Conservation (phyloP, 768 basidiomycete genomes). For the Chlorophyllum brunneum region DNA sequence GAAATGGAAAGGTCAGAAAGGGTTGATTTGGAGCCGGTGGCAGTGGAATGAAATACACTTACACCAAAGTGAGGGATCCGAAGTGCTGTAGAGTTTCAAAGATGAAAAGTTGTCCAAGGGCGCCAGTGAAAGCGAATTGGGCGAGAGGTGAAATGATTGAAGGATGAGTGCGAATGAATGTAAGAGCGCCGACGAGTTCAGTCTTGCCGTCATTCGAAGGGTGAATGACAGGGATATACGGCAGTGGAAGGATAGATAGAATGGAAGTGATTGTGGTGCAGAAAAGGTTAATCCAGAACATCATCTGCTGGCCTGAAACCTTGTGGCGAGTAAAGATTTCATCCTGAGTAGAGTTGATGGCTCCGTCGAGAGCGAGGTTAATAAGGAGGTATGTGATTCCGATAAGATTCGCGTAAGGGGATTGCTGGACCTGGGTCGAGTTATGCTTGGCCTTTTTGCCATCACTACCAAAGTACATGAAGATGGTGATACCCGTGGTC, state of each 20-base stretch:
- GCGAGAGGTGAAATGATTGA: conserved; percentile 66
- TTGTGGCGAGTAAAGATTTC: conserved; percentile 84
- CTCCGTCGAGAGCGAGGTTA: conserved; percentile 90
- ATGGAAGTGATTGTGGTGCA: conserved; percentile 69
- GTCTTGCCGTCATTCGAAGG: conserved; percentile 55
- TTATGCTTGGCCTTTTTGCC: conserved; percentile 36
- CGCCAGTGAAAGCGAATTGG: conserved; percentile 87
- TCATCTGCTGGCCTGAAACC: conserved; percentile 92
- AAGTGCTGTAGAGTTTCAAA: conserved; percentile 94
- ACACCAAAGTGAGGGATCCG: conserved; percentile 87
- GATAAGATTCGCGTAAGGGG: conserved; percentile 57
- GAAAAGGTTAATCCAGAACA: conserved; percentile 96
- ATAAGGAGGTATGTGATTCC: conserved; percentile 75
- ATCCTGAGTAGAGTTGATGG: conserved; percentile 95
- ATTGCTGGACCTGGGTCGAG: conserved; percentile 25
- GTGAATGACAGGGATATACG: conserved; percentile 78
- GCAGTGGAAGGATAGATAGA: conserved; percentile 72
- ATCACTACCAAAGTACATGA: conserved; percentile 84
- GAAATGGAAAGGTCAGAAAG: conserved; percentile 12
- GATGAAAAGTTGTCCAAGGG: conserved; percentile 95
- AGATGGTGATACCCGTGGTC: conserved; percentile 85
- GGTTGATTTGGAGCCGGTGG: background rate
- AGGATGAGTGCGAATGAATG: conserved; percentile 78
- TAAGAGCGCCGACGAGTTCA: conserved; percentile 65
- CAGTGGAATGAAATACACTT: conserved; percentile 14